Conservation (phyloP, 176 grass and related monocot genomes). For the Musa schizocarpa region DNA sequence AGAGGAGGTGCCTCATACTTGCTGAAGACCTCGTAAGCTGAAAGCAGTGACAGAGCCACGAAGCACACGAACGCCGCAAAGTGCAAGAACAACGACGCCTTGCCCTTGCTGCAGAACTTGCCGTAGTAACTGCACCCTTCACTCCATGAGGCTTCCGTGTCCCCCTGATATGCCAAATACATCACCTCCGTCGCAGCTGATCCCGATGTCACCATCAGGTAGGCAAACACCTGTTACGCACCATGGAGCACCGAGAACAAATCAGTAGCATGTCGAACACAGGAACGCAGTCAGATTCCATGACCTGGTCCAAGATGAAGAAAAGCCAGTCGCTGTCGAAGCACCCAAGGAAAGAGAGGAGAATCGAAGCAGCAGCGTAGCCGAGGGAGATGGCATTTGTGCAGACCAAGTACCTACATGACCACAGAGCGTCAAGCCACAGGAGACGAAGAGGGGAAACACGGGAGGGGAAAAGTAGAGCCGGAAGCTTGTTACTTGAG, state of each 20-base stretch:
- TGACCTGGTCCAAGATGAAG: slow-evolving; percentile 73
- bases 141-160: slow-evolving; percentile 65
- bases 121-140: slow-evolving; percentile 96
- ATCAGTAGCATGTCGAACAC: not conserved
- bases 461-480: too few species aligned
- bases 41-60: slow-evolving; percentile 57
- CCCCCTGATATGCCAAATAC: slow-evolving; percentile 54
- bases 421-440: not conserved
- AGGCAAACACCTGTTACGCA: slow-evolving; percentile 40
- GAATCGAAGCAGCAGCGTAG: slow-evolving; percentile 41
- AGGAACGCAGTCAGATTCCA: not conserved
- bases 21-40: slow-evolving; percentile 55
- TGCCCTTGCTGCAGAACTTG: slow-evolving; percentile 58
- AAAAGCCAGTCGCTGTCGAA: slow-evolving; percentile 42
- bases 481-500: slow-evolving; percentile 45
- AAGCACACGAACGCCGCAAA: slow-evolving; percentile 58
- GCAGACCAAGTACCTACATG: slow-evolving; percentile 51
- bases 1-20: slow-evolving; percentile 31
- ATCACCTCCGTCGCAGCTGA: slow-evolving; percentile 70
- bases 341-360: slow-evolving; percentile 31
- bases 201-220: slow-evolving; percentile 70
- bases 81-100: slow-evolving; percentile 57
- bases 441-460: not conserved
- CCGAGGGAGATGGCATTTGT: slow-evolving; percentile 53
- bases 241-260: not conserved